Base-by-base conservation (phyloP, 306 rosid species). In the Parietaria judaica region DNA sequence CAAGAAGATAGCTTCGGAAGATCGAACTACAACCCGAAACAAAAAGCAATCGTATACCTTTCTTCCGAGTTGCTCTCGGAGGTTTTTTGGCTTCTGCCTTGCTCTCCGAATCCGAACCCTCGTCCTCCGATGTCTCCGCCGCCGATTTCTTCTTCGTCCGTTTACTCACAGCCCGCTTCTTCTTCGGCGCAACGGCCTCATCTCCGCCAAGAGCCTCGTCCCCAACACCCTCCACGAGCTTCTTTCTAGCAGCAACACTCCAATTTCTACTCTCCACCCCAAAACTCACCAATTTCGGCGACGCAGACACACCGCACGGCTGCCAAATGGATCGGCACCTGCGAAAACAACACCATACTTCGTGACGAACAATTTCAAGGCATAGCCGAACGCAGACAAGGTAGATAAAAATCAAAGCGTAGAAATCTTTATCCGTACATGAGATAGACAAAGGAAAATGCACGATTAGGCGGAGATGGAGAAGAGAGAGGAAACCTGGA, bases 221-320 rank as follows among this genome's bases (percentile, higher is more conserved):
- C 43, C 51, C 78, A 48, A 78, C 72, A 57, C 57, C 76, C 55
- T 68, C 73, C 52, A 81, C 69, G 71, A 74, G 62, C 60, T 84
- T 82, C 84, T 73, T 88, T 84, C 79, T 88, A 64, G 83, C 85
- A 11, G 81, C 69, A 76, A 79, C 66, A 50, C 78, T 68, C 84
- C 84, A 72, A 63, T 79, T 73, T 17, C 64, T 88, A 73, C 47
- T 74, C 17, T 46, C 76, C 48, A 79, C 63, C 67, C 72, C 60
- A 43, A 88, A 66, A 35, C 73, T 75, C 55, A 70, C 81, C 31
- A 80, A 16, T 10, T 75, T 80, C 37, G 60, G 58, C 51, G 78
- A 63, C 64, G 73, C 64, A 60, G 60, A 55, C 54, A 79, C 65
- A 58, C 63, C 63, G 68, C 48, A 14, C 45, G 78, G 14, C 45